These are phyloP conservation scores for Clitoria ternatea DNA, from an alignment of 306 rosid species.

Conservation along the genomic window DNA sequence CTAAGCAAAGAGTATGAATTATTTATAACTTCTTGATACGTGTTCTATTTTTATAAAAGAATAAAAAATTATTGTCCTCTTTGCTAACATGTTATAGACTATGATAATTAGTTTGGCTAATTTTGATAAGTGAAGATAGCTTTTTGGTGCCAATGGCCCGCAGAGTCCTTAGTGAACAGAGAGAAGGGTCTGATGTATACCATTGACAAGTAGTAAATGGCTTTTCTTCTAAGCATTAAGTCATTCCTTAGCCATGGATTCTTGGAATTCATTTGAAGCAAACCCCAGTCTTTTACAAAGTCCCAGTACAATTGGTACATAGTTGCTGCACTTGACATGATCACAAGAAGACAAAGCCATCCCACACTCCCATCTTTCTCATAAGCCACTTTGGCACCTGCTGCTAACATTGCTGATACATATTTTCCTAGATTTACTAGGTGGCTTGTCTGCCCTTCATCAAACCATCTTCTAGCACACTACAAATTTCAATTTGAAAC, in stretches of 20 bases:
- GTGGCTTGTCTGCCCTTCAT: constrained; percentile 90
- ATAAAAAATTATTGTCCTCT: neutral
- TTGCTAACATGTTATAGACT: constrained; percentile 12
- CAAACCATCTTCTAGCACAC: constrained; percentile 98
- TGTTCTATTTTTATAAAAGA: no score
- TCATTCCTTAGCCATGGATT: constrained; percentile 99
- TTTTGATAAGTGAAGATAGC: neutral
- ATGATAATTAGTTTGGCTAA: neutral
- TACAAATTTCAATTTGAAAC: constrained; percentile 24
- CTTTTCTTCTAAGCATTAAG: constrained; percentile 74
- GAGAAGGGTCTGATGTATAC: constrained; percentile 44
- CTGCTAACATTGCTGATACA: constrained; percentile 98
- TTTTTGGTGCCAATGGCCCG: neutral
- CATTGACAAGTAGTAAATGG: constrained; percentile 90
- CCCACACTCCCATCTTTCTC: constrained; percentile 71
- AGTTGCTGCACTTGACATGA: constrained; percentile 89
- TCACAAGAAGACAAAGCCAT: constrained; percentile 86
- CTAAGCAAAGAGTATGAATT: no score
- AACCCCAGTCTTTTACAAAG: constrained; percentile 98
- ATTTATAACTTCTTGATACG: no score
- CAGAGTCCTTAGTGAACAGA: constrained; percentile 1
- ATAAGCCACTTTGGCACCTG: constrained; percentile 95
- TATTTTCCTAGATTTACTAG: constrained; percentile 87
- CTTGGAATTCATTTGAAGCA: constrained; percentile 90
- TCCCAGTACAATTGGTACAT: constrained; percentile 98